Conservation (phyloP, 2,329 filamentous ascomycete species). For the Phialophora macrospora region DNA sequence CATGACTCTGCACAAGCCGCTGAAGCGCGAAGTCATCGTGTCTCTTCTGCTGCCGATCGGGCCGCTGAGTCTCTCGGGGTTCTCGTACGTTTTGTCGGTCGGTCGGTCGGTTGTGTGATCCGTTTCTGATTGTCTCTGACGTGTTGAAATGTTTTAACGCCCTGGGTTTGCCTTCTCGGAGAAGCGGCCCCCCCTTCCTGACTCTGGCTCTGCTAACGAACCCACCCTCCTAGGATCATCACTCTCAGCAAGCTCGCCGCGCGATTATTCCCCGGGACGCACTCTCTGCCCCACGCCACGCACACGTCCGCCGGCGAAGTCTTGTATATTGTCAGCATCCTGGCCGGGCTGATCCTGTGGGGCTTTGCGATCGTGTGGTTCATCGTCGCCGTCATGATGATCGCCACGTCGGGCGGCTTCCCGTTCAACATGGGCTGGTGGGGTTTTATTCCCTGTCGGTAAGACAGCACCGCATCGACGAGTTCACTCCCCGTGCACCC, state of each 20-base stretch:
- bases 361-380: constrained; percentile 48
- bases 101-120: too few relatives aligned
- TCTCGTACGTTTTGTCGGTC: not conserved
- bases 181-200: too few relatives aligned
- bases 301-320: constrained; percentile 40
- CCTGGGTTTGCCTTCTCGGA: not conserved
- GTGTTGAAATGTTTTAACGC: too few relatives aligned
- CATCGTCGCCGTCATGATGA: constrained; percentile 46
- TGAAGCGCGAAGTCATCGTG: constrained; percentile 69
- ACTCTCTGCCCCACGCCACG: constrained; percentile 39
- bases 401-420: constrained; percentile 47
- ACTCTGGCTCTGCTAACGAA: not conserved
- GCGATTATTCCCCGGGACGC: constrained; percentile 43
- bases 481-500: not conserved
- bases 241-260: constrained; percentile 56
- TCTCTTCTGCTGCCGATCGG: constrained; percentile 71
- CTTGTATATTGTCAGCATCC: constrained; percentile 44
- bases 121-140: too few relatives aligned
- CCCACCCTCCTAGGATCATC: constrained; percentile 45
- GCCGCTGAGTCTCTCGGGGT: constrained; percentile 45
- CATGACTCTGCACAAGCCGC: constrained; percentile 69
- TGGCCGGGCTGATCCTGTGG: constrained; percentile 46
- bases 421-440: constrained; percentile 68
- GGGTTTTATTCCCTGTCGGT: constrained; percentile 64
- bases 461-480: constrained; percentile 49